A percentile compares a stretch with the other conserved stretches of the same genome.
These are phyloP conservation scores for Dothideomycetes sp. DNA, from an alignment of 2,329 filamentous ascomycete species.

Conservation along the genomic window DNA sequence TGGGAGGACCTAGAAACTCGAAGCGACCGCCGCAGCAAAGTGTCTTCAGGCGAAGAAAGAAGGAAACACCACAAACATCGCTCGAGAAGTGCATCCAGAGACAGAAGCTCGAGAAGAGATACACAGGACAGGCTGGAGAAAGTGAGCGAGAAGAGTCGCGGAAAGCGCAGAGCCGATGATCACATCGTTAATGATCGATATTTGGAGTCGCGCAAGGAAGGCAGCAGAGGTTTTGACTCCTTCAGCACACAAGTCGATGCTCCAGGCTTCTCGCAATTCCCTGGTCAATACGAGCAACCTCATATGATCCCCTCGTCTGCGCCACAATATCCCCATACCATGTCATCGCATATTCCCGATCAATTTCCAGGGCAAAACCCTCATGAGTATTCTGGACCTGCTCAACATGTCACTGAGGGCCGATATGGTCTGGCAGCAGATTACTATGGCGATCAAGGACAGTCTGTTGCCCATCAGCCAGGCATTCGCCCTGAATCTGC, in stretches of 20 bases:
- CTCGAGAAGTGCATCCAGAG: slow-evolving; percentile 18
- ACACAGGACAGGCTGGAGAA: slow-evolving; percentile 2
- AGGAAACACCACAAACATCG: slow-evolving; percentile 15
- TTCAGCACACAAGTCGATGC: slow-evolving; percentile 8
- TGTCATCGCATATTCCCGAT: slow-evolving; percentile 21
- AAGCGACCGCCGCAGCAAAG: slow-evolving; percentile 18
- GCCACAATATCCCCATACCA: slow-evolving; percentile 10
- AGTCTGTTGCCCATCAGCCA: slow-evolving; percentile 48
- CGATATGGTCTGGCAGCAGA: slow-evolving; percentile 41
- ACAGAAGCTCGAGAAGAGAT: slow-evolving; percentile 14
- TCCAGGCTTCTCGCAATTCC: slow-evolving; percentile 20
- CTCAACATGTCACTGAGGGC: slow-evolving; percentile 28
- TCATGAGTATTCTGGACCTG: slow-evolving; percentile 26
- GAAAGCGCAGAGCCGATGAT: background rate
- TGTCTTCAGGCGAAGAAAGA: slow-evolving; percentile 14
- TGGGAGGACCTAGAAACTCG: slow-evolving; percentile 19
- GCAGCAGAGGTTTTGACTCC: slow-evolving; percentile 9
- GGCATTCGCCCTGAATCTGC: slow-evolving; percentile 44
- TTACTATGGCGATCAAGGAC: slow-evolving; percentile 53
- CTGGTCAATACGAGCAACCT: slow-evolving; percentile 16
- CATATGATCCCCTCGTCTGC: slow-evolving; percentile 10
- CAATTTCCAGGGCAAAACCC: slow-evolving; percentile 52
- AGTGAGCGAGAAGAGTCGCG: slow-evolving; percentile 9
- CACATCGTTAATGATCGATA: background rate
- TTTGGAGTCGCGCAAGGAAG: slow-evolving; percentile 9